Base-by-base conservation (phyloP, 306 rosid genomes). In the Vicia sativa region DNA sequence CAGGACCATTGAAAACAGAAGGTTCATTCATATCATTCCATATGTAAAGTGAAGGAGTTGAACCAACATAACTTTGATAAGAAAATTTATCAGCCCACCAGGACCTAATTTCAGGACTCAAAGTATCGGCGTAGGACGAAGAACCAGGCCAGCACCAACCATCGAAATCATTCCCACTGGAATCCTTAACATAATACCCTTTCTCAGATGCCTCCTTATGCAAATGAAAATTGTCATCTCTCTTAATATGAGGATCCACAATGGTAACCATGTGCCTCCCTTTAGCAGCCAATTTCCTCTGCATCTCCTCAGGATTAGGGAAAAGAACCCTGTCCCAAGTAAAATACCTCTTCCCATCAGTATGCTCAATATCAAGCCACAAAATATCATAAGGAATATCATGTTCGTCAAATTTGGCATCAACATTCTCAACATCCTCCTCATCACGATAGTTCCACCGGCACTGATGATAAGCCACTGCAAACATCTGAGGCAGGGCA, bases 141-240 rank as follows among this genome's bases (percentile, higher is more conserved):
- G 99, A 90, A 46, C 99, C 99, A 14, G 99, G 87, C 99, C 99
- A 93, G 72, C 99, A 93, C 99, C 99, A 93, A 11, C 99, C 99
- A 71, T 93, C 96, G 48, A 44, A 93, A 70, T 88, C 97, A 39
- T 87, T 93, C 25, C 99, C 97, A 55, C 59, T 66, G 10, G 92
- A 81, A 87, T 93, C 99, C 87, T 87, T 93, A 39, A 90, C 92
- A 87, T 93, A 93, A 82, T 93, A 88, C 23, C 96, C 87, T 68
- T 84, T 93, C 29, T 81, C 71, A 0, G 85, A 76, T 0, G 97
- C 97, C 80, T 93, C 97, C 79, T 83, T 88, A 70, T 93, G 99
- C 84, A 93, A 54, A 44, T 28, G 68, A 66, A 38, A 90, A 1
- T 78, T 67, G 3, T 85, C 95, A 11, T 90, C 99, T 35, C 99